phyloP scores from a whole-genome alignment of 2,329 filamentous ascomycete genomes.

The Teratosphaeria epicoccoides region DNA sequence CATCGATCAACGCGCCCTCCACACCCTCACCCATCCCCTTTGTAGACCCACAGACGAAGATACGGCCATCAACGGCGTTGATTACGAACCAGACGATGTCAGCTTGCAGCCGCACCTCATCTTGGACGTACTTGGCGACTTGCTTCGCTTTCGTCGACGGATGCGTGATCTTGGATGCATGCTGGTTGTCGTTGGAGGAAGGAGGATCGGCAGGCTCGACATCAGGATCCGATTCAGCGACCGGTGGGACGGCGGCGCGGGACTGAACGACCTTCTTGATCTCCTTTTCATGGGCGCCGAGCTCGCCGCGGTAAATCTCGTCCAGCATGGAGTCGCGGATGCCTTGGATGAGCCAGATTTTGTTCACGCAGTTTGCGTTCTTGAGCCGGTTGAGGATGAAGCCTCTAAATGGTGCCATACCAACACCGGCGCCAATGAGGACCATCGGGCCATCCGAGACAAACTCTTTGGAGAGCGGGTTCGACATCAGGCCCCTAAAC shows the following conservation, averaged over 20 bases:
- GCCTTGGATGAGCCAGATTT: slow-evolving; percentile 93
- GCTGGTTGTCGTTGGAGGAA: background rate
- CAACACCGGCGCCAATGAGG: slow-evolving; percentile 89
- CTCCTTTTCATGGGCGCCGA: slow-evolving; percentile 70
- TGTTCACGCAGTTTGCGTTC: slow-evolving; percentile 93
- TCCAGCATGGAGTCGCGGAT: slow-evolving; percentile 90
- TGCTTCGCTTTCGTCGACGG: slow-evolving; percentile 42
- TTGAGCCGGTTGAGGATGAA: slow-evolving; percentile 91
- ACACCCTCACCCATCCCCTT: slow-evolving; percentile 98
- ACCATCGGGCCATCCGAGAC: slow-evolving; percentile 94
- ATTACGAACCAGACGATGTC: slow-evolving; percentile 98
- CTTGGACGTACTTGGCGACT: slow-evolving; percentile 86
- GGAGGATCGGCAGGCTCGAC: slow-evolving; percentile 7
- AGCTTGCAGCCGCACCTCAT: slow-evolving; percentile 81
- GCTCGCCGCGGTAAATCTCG: slow-evolving; percentile 92
- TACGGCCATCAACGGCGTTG: slow-evolving; percentile 86
- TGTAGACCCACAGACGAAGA: slow-evolving; percentile 92
- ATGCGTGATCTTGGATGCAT: background rate
- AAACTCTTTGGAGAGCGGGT: slow-evolving; percentile 85
- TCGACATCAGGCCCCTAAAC: slow-evolving; percentile 97
- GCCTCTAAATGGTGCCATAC: slow-evolving; percentile 92
- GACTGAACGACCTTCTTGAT: slow-evolving; percentile 43
- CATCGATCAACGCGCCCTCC: slow-evolving; percentile 73
- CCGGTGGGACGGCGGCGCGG: slow-evolving; percentile 24
- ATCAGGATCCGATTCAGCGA: slow-evolving; percentile 18